These are phyloP conservation scores for Tetraselmis striata DNA, from an alignment of 139 green algal species.

Conservation along the genomic window DNA sequence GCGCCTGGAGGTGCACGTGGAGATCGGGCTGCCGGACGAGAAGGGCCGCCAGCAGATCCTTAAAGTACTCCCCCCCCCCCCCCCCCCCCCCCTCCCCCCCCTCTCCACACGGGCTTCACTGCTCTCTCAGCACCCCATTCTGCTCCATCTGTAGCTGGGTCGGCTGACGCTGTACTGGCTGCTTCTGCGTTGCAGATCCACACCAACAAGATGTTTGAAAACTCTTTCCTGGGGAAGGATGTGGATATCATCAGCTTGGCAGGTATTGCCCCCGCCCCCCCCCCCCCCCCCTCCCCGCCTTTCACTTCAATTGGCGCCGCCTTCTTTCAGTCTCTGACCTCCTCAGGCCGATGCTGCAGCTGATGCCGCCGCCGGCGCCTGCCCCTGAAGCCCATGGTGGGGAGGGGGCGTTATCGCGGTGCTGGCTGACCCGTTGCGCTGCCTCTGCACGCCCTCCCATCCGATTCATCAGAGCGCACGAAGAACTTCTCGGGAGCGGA, in stretches of 20 bases:
- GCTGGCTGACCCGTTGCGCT: too few relatives aligned
- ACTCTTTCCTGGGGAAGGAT: conserved; percentile 80
- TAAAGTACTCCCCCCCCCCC: conserved; percentile 66
- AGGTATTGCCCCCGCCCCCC: conserved; percentile 1
- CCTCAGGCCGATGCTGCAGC: not conserved
- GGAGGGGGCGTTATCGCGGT: too few relatives aligned
- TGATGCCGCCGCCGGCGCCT: too few relatives aligned
- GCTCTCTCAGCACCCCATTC: too few relatives aligned
- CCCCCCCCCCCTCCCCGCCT: too few relatives aligned
- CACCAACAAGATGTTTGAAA: conserved; percentile 72
- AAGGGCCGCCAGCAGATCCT: conserved; percentile 89
- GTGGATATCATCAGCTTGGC: conserved; percentile 83
- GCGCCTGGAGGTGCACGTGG: conserved; percentile 91
- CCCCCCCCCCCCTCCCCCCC: too few relatives aligned
- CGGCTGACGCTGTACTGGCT: too few relatives aligned
- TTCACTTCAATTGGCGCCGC: not conserved
- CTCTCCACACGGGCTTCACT: too few relatives aligned
- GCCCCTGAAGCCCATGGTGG: too few relatives aligned
- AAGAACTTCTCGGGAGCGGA: conserved; percentile 96
- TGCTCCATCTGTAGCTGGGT: too few relatives aligned
- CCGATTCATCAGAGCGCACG: conserved; percentile 53
- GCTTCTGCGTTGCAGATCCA: conserved; percentile 52
- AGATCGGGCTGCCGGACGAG: conserved; percentile 96
- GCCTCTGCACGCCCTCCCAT: too few relatives aligned
- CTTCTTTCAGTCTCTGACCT: not conserved